Evolutionary conservation across 257 asterid species (phyloP).

Genomic region (Penstemon davidsonii): DNA sequence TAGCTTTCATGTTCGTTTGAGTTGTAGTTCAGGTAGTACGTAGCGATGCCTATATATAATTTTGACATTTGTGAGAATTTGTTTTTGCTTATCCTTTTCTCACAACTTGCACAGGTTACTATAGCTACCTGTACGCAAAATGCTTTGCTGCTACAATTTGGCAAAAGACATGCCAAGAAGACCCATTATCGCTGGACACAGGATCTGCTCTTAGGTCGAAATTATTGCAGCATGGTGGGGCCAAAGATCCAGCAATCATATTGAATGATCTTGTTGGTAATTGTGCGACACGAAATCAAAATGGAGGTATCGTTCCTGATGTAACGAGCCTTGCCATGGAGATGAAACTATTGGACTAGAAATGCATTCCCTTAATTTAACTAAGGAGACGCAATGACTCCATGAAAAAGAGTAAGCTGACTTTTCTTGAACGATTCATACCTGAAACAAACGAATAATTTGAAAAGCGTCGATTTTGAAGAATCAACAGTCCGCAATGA

Average conservation of each 20-base stretch:
- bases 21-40: too few relatives aligned
- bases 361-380: too few relatives aligned
- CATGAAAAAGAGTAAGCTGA: too few relatives aligned
- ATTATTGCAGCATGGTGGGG: constrained; percentile 89
- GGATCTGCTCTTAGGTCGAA: constrained; percentile 77
- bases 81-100: constrained; percentile 10
- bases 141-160: constrained; percentile 87
- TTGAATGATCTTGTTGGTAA: constrained; percentile 71
- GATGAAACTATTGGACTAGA: constrained; percentile 46
- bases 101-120: constrained; percentile 59
- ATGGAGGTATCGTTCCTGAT: constrained; percentile 76
- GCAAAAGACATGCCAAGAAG: constrained; percentile 68
- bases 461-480: too few relatives aligned
- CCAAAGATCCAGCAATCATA: constrained; percentile 76
- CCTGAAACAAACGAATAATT: too few relatives aligned
- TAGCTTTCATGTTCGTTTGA: not conserved
- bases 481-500: too few relatives aligned
- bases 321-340: constrained; percentile 63
- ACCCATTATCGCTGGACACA: constrained; percentile 71
- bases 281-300: constrained; percentile 37
- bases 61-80: not conserved
- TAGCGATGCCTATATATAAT: too few relatives aligned
- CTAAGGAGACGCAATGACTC: too few relatives aligned
- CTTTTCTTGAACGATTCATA: too few relatives aligned
- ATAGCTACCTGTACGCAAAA: constrained; percentile 94